Base-by-base conservation (phyloP, 2,329 filamentous ascomycete genomes). In the Botrytis sinoallii region DNA sequence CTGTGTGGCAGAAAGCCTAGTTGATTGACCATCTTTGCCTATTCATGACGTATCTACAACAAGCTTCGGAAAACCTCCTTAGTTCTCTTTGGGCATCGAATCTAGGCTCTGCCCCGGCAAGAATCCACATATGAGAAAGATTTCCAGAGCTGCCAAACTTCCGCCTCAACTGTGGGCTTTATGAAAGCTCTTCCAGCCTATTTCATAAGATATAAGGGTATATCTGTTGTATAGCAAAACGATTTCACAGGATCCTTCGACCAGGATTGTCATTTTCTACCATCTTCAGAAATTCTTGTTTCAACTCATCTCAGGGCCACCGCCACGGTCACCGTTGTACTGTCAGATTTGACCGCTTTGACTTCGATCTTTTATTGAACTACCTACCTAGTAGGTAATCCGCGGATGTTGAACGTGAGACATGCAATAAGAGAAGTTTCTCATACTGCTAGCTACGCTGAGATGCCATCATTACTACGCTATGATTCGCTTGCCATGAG, bases 61-160 rank as follows among this genome's bases (percentile, higher is more conserved):
- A 16, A 7, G 3, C 0, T 7, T 16, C 1, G 5, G 52, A n/a
- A 9, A 55, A 29, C 2, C 12, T 52, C 0, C 10, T 3, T 12
- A 4, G 14, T 55, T 6, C n/a, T 29, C 14, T 8, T 8, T 55
- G 14, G 3, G n/a, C n/a, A 55, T 9, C 14, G 3, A 18, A 29
- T 18, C 1, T 29, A 3, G 6, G 8, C 1, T 55, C 52, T 18
- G 2, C 52, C n/a, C 6, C 18, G 6, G n/a, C 52, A 55, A 0
- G 2, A 55, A 55, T 55, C 48, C 3, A 55, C 16, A 29, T 18
- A 29, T 16, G 12, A 55, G 52, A 55, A 55, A 55, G 52, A n/a
- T 14, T 18, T 55, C 14, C 52, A 16, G 14, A 55, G 25, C 14
- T 29, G 5, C n/a, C 8, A 8, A 14, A 55, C 18, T 16, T 6